Base-by-base conservation (phyloP, 768 basidiomycete species). In the Gyrodon lividus region DNA sequence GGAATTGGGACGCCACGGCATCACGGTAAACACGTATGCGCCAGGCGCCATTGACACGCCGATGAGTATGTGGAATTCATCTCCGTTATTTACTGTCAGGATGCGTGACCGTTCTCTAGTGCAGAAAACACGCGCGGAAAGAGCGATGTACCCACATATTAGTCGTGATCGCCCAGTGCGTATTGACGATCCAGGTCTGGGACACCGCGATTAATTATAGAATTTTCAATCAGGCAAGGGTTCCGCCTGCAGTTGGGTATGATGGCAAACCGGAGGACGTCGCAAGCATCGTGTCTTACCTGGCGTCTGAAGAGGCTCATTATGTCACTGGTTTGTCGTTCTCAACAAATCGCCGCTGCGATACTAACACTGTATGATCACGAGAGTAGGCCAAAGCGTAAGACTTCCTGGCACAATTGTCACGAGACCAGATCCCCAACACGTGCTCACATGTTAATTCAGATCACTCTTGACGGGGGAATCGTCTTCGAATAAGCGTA, bases 21-120 rank as follows among this genome's bases (percentile, higher is more conserved):
- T 77, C 31, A 76, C 71, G 1, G 74, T 75, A 16, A 77, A 78
- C 33, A 69, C 72, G 2, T 75, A 76, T 44, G 74, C 38, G 2
- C 63, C 47, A 3, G 58, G 58, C 6, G 58, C 42, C 16, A 55
- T 51, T 24, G 31, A 49, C n/a, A n/a, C n/a, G n/a, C n/a, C n/a
- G n/a, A n/a, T n/a, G n/a, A n/a, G n/a, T n/a, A n/a, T n/a, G 5
- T 9, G 12, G 20, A 16, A 4, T 30, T 43, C 42, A 28, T 43
- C n/a, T 30, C 42, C 22, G 42, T 30, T 8, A n/a, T 17, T 16
- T 43, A 5, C 24, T 6, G 6, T 16, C 10, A 30, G 24, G 16
- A 14, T 1, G 16, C n/a, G 6, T 30, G 40, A 41, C 42, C 12
- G 26, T 10, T 26, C 8, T 20, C 7, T 13, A 42, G 41, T 42